These are phyloP conservation scores for Pestalotiopsis sp. DNA, from an alignment of 2,329 filamentous ascomycete genomes.

Conservation along the genomic window DNA sequence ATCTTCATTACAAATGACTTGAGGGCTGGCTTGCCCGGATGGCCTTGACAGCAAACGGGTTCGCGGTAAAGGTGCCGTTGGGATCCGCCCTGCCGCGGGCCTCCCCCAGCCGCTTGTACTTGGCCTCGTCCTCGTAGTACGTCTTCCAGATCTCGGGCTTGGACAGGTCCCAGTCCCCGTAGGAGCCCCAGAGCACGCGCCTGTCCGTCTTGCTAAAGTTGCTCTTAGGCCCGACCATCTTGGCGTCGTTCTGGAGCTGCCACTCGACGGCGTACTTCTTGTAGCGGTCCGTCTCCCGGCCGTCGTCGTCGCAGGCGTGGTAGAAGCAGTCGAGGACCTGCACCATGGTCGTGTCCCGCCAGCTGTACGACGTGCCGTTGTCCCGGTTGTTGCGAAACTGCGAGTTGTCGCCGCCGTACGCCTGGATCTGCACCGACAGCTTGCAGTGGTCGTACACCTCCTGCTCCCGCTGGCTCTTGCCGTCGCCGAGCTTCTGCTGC, in stretches of 20 bases:
- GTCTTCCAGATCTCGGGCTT: constrained; percentile 34
- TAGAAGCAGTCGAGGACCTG: constrained; percentile 45
- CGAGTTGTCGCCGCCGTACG: constrained; percentile 36
- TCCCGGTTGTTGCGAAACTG: constrained; percentile 40
- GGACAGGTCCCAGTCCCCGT: constrained; percentile 39
- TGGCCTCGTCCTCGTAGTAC: constrained; percentile 39
- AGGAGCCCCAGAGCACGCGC: constrained; percentile 43
- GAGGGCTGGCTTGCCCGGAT: background rate
- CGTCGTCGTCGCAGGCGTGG: constrained; percentile 33
- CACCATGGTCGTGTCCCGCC: constrained; percentile 45
- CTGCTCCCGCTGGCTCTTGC: background rate
- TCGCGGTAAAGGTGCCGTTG: background rate
- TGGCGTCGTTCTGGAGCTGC: background rate
- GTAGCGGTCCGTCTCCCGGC: background rate
- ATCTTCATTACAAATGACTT: background rate
- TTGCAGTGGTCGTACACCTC: background rate
- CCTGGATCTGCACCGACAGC: background rate
- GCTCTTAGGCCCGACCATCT: constrained; percentile 31
- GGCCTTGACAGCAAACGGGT: background rate
- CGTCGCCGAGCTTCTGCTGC: background rate
- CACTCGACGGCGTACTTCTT: background rate
- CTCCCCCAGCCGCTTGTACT: constrained; percentile 37
- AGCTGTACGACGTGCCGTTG: constrained; percentile 51
- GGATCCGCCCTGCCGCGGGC: constrained; percentile 27
- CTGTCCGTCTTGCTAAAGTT: constrained; percentile 41